These are phyloP conservation scores for Trichoderma lentiforme DNA, from an alignment of 2,329 filamentous ascomycete genomes.

Conservation along the genomic window DNA sequence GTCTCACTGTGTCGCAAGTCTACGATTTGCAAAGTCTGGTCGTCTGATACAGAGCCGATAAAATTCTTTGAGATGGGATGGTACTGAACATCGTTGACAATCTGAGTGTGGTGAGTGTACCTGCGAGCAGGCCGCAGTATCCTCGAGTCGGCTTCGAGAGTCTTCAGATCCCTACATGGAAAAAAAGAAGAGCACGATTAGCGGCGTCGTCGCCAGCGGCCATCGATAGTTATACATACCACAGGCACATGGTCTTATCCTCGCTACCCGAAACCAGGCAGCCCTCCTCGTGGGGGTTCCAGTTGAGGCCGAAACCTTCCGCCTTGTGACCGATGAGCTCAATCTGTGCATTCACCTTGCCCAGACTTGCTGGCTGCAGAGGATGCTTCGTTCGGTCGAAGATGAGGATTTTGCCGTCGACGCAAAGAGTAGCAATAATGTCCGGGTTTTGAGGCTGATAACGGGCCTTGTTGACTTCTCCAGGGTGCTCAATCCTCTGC, in stretches of 20 bases:
- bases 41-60: conserved; percentile 92
- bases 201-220: background rate
- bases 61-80: conserved; percentile 82
- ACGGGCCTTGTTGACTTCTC: conserved; percentile 96
- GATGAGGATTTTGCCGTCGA: conserved; percentile 82
- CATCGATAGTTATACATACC: conserved; percentile 52
- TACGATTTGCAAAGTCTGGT: conserved; percentile 87
- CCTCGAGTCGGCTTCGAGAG: conserved; percentile 66
- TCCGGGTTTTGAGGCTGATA: conserved; percentile 98
- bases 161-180: conserved; percentile 68
- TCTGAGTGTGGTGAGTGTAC: conserved; percentile 83
- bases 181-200: conserved; percentile 20
- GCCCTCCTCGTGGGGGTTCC: conserved; percentile 82
- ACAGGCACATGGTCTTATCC: conserved; percentile 86
- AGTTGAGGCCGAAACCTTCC: conserved; percentile 90
- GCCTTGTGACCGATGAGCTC: conserved; percentile 79
- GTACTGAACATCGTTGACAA: conserved; percentile 96
- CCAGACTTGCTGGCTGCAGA: conserved; percentile 60
- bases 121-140: conserved; percentile 67
- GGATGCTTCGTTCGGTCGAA: conserved; percentile 96
- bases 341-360: conserved; percentile 75
- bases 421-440: conserved; percentile 88
- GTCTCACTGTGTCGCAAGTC: conserved; percentile 71
- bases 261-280: conserved; percentile 87
- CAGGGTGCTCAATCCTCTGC: conserved; percentile 93